phyloP scores from a whole-genome alignment of 176 grass and related monocot species.

The Cenchrus americanus region DNA sequence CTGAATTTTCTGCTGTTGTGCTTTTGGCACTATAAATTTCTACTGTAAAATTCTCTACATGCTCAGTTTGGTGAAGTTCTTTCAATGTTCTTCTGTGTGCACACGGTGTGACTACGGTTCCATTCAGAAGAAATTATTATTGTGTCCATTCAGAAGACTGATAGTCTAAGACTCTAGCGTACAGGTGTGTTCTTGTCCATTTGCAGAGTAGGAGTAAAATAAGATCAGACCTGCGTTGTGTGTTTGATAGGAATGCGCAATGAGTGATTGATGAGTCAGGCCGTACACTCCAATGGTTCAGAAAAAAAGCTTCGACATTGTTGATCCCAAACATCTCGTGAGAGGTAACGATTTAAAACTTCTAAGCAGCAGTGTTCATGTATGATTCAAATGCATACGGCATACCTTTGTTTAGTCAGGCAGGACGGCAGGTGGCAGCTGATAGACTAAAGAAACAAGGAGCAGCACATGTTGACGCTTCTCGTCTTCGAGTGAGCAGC shows the following conservation, averaged over 20 bases:
- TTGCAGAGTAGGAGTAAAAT: slow-evolving; percentile 38
- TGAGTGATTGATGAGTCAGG: slow-evolving; percentile 31
- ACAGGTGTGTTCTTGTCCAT: slow-evolving; percentile 35
- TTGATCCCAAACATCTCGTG: slow-evolving; percentile 35
- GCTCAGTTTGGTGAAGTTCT: background rate
- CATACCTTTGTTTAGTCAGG: slow-evolving; percentile 25
- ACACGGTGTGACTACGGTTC: background rate
- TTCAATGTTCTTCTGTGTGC: background rate
- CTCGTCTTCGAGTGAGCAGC: background rate
- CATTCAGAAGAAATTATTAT: background rate
- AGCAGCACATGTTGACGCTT: background rate
- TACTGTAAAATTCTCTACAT: background rate
- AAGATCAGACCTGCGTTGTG: slow-evolving; percentile 15
- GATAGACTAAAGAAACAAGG: slow-evolving; percentile 30
- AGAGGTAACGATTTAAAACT: slow-evolving; percentile 36
- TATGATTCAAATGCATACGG: slow-evolving; percentile 7
- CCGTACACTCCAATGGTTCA: slow-evolving; percentile 34
- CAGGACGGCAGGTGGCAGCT: slow-evolving; percentile 27
- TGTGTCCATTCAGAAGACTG: background rate
- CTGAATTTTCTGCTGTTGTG: too few species aligned
- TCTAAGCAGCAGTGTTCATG: slow-evolving; percentile 16
- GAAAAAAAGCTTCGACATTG: slow-evolving; percentile 9
- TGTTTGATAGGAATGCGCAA: slow-evolving; percentile 14
- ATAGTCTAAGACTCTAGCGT: slow-evolving; percentile 15
- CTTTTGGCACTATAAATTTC: too few species aligned